Percentiles rank a stretch among this genome's conserved stretches.
Evolutionary conservation across 1,139 yeast species (phyloP).

Genomic region (Geotrichum aggregatum): DNA sequence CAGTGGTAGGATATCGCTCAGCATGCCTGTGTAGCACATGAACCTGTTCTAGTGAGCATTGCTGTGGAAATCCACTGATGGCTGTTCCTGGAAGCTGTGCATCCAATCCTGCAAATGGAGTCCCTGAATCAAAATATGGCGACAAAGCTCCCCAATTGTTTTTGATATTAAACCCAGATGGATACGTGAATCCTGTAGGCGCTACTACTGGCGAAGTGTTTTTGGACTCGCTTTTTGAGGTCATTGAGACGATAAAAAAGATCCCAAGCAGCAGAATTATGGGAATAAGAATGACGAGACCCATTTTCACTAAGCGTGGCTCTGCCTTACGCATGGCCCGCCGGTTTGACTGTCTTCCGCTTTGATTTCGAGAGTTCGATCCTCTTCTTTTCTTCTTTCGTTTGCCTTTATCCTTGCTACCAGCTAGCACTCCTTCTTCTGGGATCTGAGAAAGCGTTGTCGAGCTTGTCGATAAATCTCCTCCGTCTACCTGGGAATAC

Average conservation of each 20-base stretch:
- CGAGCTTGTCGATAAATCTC: conserved; percentile 10
- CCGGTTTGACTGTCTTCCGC: conserved; percentile 5
- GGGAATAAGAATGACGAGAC: conserved; percentile 31
- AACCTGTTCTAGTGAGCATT: conserved; percentile 38
- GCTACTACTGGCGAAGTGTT: conserved; percentile 39
- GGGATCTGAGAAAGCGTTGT: not conserved
- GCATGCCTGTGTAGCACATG: conserved; percentile 45
- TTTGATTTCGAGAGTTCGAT: not conserved
- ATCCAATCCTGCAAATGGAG: conserved; percentile 26
- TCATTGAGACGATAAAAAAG: conserved; percentile 28
- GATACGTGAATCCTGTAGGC: conserved; percentile 40
- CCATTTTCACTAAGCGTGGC: conserved; percentile 14
- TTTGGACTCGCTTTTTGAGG: conserved; percentile 27
- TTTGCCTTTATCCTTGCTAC: conserved; percentile 1
- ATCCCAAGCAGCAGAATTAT: conserved; percentile 29
- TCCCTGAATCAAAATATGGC: conserved; percentile 43
- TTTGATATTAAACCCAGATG: conserved; percentile 41
- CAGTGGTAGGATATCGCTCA: conserved; percentile 42
- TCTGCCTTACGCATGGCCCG: conserved; percentile 2
- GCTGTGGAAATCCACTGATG: conserved; percentile 32
- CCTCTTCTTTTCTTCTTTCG: conserved; percentile 7
- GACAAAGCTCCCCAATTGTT: conserved; percentile 44
- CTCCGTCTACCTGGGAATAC: conserved; percentile 8
- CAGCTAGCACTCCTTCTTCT: not conserved
- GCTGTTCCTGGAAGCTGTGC: conserved; percentile 28